These are phyloP conservation scores for Carex cristatella DNA, from an alignment of 176 grass and related monocot genomes.

Conservation along the genomic window DNA sequence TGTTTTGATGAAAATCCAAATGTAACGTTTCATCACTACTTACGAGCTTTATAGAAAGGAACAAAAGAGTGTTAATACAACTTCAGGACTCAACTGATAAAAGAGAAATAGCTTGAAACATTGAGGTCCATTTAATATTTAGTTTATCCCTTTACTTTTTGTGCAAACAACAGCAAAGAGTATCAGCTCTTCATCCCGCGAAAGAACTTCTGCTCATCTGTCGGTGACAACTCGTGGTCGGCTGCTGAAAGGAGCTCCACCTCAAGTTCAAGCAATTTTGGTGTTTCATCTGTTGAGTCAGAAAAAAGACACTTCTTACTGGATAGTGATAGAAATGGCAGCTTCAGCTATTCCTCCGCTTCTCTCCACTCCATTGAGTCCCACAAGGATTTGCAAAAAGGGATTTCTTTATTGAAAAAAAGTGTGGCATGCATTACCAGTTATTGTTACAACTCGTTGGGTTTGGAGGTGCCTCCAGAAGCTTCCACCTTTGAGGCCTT, in stretches of 20 bases:
- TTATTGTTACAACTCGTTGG: conserved; percentile 85
- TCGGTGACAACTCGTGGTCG: conserved; percentile 69
- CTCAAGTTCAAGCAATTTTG: conserved; percentile 64
- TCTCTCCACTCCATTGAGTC: conserved; percentile 81
- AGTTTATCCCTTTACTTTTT: conserved; percentile 9
- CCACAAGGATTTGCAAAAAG: conserved; percentile 72
- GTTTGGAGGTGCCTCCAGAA: conserved; percentile 75
- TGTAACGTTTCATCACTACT: neutral
- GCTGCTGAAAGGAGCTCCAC: conserved; percentile 43
- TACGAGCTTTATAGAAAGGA: neutral
- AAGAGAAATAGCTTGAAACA: neutral
- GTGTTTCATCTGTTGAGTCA: conserved; percentile 65
- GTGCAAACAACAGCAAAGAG: conserved; percentile 51
- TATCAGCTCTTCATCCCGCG: conserved; percentile 85
- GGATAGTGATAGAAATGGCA: conserved; percentile 51
- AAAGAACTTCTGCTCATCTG: conserved; percentile 58
- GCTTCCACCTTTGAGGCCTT: conserved; percentile 93
- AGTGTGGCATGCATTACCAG: conserved; percentile 71
- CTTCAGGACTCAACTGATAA: neutral
- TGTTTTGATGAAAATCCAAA: neutral
- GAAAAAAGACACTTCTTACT: conserved; percentile 39
- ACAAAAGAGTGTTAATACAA: neutral
- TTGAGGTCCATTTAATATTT: neutral
- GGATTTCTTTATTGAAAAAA: conserved; percentile 85
- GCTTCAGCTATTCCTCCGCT: conserved; percentile 61